Base-by-base conservation (phyloP, 371 early-diverging fungal species). In the Actinomortierella wolfii region DNA sequence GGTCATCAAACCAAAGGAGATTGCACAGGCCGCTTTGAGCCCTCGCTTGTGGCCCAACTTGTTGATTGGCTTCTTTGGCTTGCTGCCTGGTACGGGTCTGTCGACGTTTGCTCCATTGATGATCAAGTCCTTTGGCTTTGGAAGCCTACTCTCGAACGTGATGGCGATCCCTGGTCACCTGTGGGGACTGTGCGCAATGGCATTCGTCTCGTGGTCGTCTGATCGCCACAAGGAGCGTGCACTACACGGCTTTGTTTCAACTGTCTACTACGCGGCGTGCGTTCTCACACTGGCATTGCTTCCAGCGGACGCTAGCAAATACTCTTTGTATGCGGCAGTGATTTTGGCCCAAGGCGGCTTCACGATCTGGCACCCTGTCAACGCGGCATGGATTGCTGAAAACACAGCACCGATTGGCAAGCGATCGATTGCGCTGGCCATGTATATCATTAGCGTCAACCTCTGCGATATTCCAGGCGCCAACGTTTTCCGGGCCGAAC, bases 361-460 rank as follows among this genome's bases (percentile, higher is more conserved):
- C 6, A 63, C 81, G 2, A 67, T 67, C 46, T 85, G 79, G 80
- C 81, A 83, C 44, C 79, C 81, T 23, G 78, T 85, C 58, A 82
- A 83, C 26, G 79, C 81, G 51, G 81, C 81, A 15, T 83, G 83
- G 84, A 78, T 82, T 62, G 71, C 84, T 1, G 69, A 74, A 11
- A 83, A 81, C 50, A 61, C 82, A 9, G 80, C 81, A 0, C 81
- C 81, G 9, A 51, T 74, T 23, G 83, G 83, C 45, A 82, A 82
- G 52, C 78, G 81, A n/a, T 75, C 78, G 8, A 62, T 82, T 49
- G 81, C 80, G 17, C 61, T 82, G 11, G 79, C 79, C 46, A 66
- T 77, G 78, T 77, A 77, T 42, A 77, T 77, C 45, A 77, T 77
- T 34, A 76, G 70, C 0, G 78, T 77, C 49, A 77, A 77, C 29